Evolutionary conservation across 805 yeast genomes (phyloP).

Genomic region (Cyberlindnera maritima): DNA sequence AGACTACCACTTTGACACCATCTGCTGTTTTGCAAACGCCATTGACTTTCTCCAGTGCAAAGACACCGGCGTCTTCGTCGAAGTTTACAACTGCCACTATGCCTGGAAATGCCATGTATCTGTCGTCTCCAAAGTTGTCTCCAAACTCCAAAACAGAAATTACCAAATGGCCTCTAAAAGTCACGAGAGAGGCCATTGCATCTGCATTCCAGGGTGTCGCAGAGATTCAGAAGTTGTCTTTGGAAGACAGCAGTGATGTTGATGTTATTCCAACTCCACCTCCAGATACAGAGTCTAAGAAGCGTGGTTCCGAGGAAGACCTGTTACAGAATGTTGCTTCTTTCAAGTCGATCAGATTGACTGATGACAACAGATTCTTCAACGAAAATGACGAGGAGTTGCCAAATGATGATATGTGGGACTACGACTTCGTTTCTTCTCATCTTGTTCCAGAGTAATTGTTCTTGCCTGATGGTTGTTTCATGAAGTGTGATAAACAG

Average conservation of each 20-base stretch:
- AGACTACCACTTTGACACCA: slow-evolving; percentile 25
- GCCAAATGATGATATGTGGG: slow-evolving; percentile 23
- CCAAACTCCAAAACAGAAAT: slow-evolving; percentile 17
- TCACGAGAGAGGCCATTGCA: slow-evolving; percentile 25
- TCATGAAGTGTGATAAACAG: no score
- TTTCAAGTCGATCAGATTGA: slow-evolving; percentile 21
- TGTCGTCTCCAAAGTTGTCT: slow-evolving; percentile 27
- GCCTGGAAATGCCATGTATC: slow-evolving; percentile 13
- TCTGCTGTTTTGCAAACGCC: slow-evolving; percentile 30
- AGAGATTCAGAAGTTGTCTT: slow-evolving; percentile 21
- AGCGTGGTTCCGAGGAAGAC: slow-evolving; percentile 9
- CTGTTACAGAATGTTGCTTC: slow-evolving; percentile 2
- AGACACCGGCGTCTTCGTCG: slow-evolving; percentile 26
- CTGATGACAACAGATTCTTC: slow-evolving; percentile 18
- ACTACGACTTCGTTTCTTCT: slow-evolving; percentile 18
- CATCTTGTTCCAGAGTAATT: slow-evolving; percentile 7
- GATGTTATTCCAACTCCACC: slow-evolving; percentile 14
- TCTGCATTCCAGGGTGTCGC: slow-evolving; percentile 18
- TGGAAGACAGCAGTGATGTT: slow-evolving; percentile 11
- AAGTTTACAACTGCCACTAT: slow-evolving; percentile 9
- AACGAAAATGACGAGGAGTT: slow-evolving; percentile 19
- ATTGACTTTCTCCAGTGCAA: slow-evolving; percentile 26
- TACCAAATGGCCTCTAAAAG: slow-evolving; percentile 24
- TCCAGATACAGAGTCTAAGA: slow-evolving; percentile 8
- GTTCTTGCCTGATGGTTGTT: no score